These are phyloP conservation scores for Manihot esculenta DNA, from an alignment of 441 rosid genomes.

Conservation along the genomic window DNA sequence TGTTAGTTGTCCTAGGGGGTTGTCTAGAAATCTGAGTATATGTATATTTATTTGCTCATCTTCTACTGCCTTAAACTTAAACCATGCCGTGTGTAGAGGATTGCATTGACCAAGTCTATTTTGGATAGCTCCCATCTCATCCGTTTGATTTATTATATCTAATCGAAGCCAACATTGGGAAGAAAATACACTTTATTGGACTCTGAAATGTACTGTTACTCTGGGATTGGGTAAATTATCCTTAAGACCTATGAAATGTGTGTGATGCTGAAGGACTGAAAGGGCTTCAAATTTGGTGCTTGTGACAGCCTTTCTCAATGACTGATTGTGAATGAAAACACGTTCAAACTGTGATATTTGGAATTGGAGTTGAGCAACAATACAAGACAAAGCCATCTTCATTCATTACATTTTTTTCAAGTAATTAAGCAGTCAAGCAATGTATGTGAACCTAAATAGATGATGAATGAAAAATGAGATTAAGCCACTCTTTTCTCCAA, in stretches of 20 bases:
- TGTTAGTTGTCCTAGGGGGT: not conserved
- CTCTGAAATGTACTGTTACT: no score
- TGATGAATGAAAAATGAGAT: not conserved
- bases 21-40: not conserved
- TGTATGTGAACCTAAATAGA: not conserved
- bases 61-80: not conserved
- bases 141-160: not conserved
- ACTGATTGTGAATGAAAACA: not conserved
- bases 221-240: no score
- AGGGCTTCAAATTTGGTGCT: not conserved
- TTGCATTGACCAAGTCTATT: not conserved
- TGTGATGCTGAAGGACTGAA: not conserved
- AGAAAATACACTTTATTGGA: not conserved
- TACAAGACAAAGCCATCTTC: not conserved
- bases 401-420: not conserved
- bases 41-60: not conserved
- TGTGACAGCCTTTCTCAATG: not conserved
- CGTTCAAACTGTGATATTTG: not conserved
- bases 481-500: not conserved
- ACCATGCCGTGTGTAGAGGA: not conserved
- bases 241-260: no score
- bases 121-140: not conserved
- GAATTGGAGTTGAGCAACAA: not conserved
- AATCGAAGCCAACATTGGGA: not conserved
- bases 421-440: not conserved